phyloP scores from a whole-genome alignment of 2,329 filamentous ascomycete genomes.

The Pseudodiploospora longispora region DNA sequence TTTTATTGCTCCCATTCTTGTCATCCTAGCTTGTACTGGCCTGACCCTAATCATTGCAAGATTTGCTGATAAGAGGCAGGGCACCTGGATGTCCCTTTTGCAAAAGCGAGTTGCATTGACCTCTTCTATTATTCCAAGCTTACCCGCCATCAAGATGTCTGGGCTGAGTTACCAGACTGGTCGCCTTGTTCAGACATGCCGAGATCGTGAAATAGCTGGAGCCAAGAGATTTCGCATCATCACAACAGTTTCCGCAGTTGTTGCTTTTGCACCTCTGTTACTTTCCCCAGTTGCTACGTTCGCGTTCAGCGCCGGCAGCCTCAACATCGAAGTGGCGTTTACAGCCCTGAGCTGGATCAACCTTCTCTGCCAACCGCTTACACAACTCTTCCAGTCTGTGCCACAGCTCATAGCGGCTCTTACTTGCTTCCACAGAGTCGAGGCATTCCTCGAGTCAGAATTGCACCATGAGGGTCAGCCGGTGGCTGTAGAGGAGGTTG shows the following conservation, averaged over 20 bases:
- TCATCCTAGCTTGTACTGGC: conserved; percentile 25
- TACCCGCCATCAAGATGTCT: conserved; percentile 26
- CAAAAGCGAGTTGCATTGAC: conserved; percentile 26
- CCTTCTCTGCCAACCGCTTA: conserved; percentile 25
- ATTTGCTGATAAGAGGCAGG: conserved; percentile 16
- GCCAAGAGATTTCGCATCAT: conserved; percentile 20
- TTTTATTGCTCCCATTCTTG: conserved; percentile 37
- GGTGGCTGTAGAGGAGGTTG: not conserved
- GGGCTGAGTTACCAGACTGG: conserved; percentile 20
- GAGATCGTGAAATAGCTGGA: conserved; percentile 19
- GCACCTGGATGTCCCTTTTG: conserved; percentile 27
- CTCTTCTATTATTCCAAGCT: conserved; percentile 21
- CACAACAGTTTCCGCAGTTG: conserved; percentile 12
- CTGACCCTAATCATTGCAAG: conserved; percentile 6
- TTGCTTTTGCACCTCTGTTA: conserved; percentile 26
- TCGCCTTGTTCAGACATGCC: conserved; percentile 20
- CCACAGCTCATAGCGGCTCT: conserved; percentile 23
- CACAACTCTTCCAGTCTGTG: conserved; percentile 23
- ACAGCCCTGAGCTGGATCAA: conserved; percentile 26
- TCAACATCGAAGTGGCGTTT: conserved; percentile 23
- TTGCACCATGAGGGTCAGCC: not conserved
- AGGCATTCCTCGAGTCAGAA: conserved; percentile 26
- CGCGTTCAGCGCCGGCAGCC: conserved; percentile 16
- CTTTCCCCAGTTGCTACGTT: conserved; percentile 27
- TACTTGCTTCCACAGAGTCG: conserved; percentile 26